Percentiles rank a stretch among this genome's conserved stretches.
These are phyloP conservation scores for Trifolium repens DNA, from an alignment of 306 rosid species.

Conservation along the genomic window DNA sequence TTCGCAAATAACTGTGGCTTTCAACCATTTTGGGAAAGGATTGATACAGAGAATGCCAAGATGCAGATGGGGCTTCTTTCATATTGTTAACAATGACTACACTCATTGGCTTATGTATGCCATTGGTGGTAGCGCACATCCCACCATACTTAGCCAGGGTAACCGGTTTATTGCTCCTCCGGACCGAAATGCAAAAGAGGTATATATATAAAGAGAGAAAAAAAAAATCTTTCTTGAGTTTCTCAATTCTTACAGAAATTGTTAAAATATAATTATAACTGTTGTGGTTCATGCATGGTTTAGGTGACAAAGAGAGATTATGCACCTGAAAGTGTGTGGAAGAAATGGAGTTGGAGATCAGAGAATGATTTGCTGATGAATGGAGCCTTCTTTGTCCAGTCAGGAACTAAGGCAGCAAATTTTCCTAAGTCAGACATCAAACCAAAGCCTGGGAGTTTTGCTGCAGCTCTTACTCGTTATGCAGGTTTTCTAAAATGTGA, in stretches of 20 bases:
- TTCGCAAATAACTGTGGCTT: conserved; percentile 59
- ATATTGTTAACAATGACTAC: conserved; percentile 62
- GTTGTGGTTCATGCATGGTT: conserved; percentile 1
- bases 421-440: neutral
- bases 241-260: neutral
- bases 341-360: conserved; percentile 61
- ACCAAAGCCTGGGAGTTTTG: conserved; percentile 49
- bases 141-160: conserved; percentile 69
- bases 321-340: conserved; percentile 55
- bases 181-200: conserved; percentile 48
- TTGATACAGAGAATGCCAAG: conserved; percentile 74
- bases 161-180: conserved; percentile 54
- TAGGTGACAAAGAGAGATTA: conserved; percentile 65
- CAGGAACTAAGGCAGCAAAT: conserved; percentile 19
- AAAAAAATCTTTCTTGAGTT: neutral
- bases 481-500: conserved; percentile 56
- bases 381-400: conserved; percentile 49
- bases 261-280: neutral
- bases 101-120: conserved; percentile 71
- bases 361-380: conserved; percentile 56
- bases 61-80: conserved; percentile 60
- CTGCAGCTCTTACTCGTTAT: conserved; percentile 51
- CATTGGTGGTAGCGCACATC: conserved; percentile 60
- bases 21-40: conserved; percentile 64
- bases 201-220: neutral